Percentiles rank a stretch among this genome's conserved stretches.
Evolutionary conservation across 176 grass and related monocot species (phyloP).

Genomic region (Cenchrus fungigraminus): DNA sequence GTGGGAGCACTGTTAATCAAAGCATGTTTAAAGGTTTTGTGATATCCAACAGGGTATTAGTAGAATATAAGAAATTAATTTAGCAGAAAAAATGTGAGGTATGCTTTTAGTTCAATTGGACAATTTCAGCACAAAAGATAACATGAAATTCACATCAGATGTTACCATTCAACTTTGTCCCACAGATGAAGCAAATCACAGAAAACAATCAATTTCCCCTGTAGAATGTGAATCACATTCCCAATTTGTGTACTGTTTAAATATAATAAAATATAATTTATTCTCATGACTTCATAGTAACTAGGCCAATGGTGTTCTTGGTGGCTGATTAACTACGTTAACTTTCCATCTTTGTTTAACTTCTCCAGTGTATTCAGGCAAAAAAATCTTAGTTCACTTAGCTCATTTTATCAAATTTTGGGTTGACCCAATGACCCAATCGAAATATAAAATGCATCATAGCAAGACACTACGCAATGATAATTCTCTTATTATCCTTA

Average conservation of each 20-base stretch:
- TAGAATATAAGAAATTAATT: slow-evolving; percentile 13
- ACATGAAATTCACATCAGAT: not conserved
- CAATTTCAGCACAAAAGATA: slow-evolving; percentile 17
- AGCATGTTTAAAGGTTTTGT: not conserved
- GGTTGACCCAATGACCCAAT: too few relatives aligned
- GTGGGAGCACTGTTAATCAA: not conserved
- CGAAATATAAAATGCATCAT: too few relatives aligned
- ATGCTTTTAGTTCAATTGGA: not conserved
- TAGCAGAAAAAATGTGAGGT: not conserved
- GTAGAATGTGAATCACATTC: not conserved
- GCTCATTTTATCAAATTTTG: too few relatives aligned
- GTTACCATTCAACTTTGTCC: not conserved
- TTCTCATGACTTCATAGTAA: not conserved
- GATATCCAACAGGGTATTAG: not conserved
- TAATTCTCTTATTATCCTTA: slow-evolving; percentile 23
- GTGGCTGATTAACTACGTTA: too few relatives aligned
- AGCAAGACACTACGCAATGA: not conserved
- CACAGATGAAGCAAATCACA: not conserved
- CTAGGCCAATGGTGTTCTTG: too few relatives aligned
- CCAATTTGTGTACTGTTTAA: not conserved
- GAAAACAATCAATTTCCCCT: slow-evolving; percentile 20
- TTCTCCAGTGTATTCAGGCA: too few relatives aligned
- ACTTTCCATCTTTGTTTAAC: too few relatives aligned
- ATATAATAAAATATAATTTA: not conserved
- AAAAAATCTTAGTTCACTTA: too few relatives aligned